Conservation (phyloP, 1,284 basidiomycete genomes). For the Prillingera fragicola region DNA sequence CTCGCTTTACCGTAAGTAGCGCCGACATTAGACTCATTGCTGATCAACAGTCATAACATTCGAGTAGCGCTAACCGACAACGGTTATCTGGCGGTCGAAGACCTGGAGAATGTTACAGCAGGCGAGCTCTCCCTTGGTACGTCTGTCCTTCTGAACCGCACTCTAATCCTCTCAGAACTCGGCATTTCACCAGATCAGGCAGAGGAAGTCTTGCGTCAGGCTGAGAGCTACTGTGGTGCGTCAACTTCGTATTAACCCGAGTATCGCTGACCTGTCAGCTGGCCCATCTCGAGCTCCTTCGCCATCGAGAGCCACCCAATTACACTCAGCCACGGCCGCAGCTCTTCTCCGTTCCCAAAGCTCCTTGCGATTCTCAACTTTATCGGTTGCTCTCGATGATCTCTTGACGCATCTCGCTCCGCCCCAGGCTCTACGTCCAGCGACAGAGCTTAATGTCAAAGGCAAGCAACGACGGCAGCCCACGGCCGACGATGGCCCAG, state of each 20-base stretch:
- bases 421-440: not conserved
- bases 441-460: slow-evolving; percentile 9
- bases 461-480: slow-evolving; percentile 18
- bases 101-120: slow-evolving; percentile 20
- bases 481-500: slow-evolving; percentile 12
- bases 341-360: slow-evolving; percentile 20
- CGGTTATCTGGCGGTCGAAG: slow-evolving; percentile 30
- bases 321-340: slow-evolving; percentile 24
- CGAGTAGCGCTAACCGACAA: slow-evolving; percentile 31
- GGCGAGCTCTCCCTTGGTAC: slow-evolving; percentile 36
- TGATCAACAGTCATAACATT: too few species aligned
- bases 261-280: too few species aligned
- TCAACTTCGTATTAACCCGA: not conserved
- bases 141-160: not conserved
- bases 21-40: not conserved
- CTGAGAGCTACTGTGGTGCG: slow-evolving; percentile 18
- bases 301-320: slow-evolving; percentile 1
- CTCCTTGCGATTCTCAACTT: slow-evolving; percentile 30
- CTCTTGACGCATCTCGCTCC: slow-evolving; percentile 25
- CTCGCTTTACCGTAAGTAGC: slow-evolving; percentile 13
- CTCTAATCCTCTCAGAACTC: slow-evolving; percentile 23
- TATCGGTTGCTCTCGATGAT: slow-evolving; percentile 29
- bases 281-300: slow-evolving; percentile 3
- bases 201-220: slow-evolving; percentile 29
- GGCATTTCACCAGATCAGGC: slow-evolving; percentile 26